Conservation (phyloP, 148 eudicot species). For the Chenopodium suecicum region DNA sequence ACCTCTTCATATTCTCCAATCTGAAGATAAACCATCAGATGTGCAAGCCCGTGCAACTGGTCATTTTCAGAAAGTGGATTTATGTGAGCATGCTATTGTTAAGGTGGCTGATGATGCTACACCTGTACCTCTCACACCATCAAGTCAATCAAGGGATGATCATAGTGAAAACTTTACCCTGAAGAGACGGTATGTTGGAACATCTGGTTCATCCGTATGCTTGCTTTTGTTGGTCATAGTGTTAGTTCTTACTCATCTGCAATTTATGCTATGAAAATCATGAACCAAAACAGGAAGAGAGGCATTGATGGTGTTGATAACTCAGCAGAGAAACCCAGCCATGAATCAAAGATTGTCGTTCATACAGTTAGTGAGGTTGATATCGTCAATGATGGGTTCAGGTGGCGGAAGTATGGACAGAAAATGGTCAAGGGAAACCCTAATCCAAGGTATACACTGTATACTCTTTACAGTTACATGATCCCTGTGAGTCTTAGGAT, state of each 20-base stretch:
- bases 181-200: conserved; percentile 65
- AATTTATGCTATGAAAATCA: conserved; percentile 1
- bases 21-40: conserved; percentile 42
- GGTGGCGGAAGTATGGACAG: conserved; percentile 99
- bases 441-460: conserved; percentile 68
- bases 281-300: conserved; percentile 52
- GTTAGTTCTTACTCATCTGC: neutral
- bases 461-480: conserved; percentile 1
- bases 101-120: conserved; percentile 22
- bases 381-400: conserved; percentile 79
- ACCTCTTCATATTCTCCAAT: conserved; percentile 27
- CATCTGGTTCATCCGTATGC: neutral
- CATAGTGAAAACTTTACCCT: conserved; percentile 32
- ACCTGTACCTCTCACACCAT: conserved; percentile 26
- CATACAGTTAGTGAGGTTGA: conserved; percentile 78
- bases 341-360: conserved; percentile 62
- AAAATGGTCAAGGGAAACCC: conserved; percentile 89
- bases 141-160: conserved; percentile 40
- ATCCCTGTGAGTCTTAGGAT: neutral
- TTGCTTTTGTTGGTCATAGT: conserved; percentile 2
- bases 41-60: conserved; percentile 33
- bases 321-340: conserved; percentile 38
- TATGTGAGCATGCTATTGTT: conserved; percentile 33
- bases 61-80: conserved; percentile 31
- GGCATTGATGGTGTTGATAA: conserved; percentile 36